Base-by-base conservation (phyloP, 164 flowering plant genomes). In the Hamamelis virginiana region DNA sequence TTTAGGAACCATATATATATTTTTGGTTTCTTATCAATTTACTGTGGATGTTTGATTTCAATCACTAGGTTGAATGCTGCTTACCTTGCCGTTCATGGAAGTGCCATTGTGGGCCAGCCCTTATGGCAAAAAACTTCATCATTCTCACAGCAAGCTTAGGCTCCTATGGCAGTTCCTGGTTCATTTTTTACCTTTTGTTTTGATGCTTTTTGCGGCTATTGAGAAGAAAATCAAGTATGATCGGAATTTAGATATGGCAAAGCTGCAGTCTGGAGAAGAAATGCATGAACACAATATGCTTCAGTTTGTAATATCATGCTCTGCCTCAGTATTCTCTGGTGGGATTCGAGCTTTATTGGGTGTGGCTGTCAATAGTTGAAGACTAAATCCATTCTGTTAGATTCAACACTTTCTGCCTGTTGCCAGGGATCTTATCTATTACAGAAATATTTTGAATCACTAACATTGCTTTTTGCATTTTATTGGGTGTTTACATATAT, bases 101-200 rank as follows among this genome's bases (percentile, higher is more conserved):
- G 78, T 62, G 81, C 96, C 63, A 95, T 95, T 76, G 76, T 92
- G 77, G 97, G 98, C 16, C 86, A 86, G 48, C 85, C 92, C 21
- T 73, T 88, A 64, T 92, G 97, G 97, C 73, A 73, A 72, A 87
- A 75, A 72, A 85, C 90, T 0, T 93, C 92, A 4, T 75, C 91
- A 21, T 63, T 81, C 33, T 64, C 83, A 13, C 87, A 80, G 64
- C 80, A 81, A 72, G 69, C 78, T 18, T 81, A 72, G 68, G 46
- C 56, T 18, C 60, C n/a, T 41, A 13, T 38, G 8, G 61, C 47
- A 23, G 15, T 50, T 27, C 67, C 64, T 15, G 56, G 48, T 25
- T 59, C 55, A 50, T 45, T 59, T 28, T 21, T 62, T 41, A 16
- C 62, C 5, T 14, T 59, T 15, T 27, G 21, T 9, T 9, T 59